phyloP scores from a whole-genome alignment of 1,284 basidiomycete genomes.

The Meira nashicola region DNA sequence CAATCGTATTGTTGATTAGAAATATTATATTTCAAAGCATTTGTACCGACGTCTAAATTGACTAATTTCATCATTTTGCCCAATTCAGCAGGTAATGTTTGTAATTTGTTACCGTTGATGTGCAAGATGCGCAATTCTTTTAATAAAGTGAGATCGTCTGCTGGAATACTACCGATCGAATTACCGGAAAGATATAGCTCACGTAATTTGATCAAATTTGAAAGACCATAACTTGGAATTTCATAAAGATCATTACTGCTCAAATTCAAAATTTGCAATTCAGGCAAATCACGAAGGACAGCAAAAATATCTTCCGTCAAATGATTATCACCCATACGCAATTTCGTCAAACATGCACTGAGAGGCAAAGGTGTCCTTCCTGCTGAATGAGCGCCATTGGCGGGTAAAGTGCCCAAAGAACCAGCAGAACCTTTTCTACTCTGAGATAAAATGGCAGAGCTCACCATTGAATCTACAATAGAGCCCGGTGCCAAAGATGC shows the following conservation, averaged over 20 bases:
- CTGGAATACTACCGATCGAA: constrained; percentile 80
- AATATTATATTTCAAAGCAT: constrained; percentile 93
- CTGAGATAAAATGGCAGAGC: constrained; percentile 3
- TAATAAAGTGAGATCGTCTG: constrained; percentile 56
- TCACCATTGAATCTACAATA: neutral
- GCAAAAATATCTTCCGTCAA: constrained; percentile 78
- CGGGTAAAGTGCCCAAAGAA: neutral
- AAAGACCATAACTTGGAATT: constrained; percentile 67
- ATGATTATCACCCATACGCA: constrained; percentile 85
- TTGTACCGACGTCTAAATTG: constrained; percentile 88
- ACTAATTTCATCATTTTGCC: constrained; percentile 74
- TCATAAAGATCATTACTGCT: constrained; percentile 95
- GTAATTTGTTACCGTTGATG: constrained; percentile 89
- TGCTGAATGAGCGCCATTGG: constrained; percentile 14
- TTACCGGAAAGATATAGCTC: constrained; percentile 92
- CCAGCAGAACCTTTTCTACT: constrained; percentile 13
- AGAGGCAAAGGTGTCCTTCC: constrained; percentile 63
- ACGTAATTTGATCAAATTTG: constrained; percentile 66
- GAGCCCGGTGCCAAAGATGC: constrained; percentile 53
- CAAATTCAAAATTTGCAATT: constrained; percentile 70
- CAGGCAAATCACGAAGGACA: constrained; percentile 64
- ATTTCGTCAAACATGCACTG: constrained; percentile 62
- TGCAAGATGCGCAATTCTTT: constrained; percentile 60
- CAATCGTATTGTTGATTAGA: constrained; percentile 99
- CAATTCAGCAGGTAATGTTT: constrained; percentile 85